Evolutionary conservation across 441 rosid species (phyloP).

Genomic region (Biscutella auriculata): DNA sequence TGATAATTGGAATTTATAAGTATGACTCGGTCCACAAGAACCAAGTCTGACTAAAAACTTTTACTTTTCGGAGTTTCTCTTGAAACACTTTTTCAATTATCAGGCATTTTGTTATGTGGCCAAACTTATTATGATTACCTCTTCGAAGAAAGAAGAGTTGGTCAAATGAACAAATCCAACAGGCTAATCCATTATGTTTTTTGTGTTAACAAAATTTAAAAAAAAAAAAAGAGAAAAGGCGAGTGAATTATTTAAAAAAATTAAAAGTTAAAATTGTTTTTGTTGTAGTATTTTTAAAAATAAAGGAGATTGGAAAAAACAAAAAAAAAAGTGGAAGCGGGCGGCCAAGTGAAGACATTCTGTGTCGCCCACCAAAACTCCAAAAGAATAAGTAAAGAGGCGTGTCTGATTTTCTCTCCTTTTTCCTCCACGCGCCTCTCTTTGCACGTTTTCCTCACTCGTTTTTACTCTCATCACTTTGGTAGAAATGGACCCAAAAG

Average conservation of each 20-base stretch:
- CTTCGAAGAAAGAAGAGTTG: conserved; percentile 5
- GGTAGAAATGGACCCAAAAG: too few species aligned
- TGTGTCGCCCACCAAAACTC: conserved; percentile 21
- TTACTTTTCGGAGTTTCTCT: too few species aligned
- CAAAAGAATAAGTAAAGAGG: conserved; percentile 13
- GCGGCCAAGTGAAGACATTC: conserved; percentile 24
- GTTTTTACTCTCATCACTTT: not conserved
- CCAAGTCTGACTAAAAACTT: too few species aligned
- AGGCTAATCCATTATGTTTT: not conserved
- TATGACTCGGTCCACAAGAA: too few species aligned
- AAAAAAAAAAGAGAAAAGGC: not conserved
- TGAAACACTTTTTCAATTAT: too few species aligned
- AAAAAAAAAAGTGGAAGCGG: conserved; percentile 10
- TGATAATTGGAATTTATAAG: too few species aligned
- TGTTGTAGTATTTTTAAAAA: too few species aligned
- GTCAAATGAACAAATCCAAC: conserved; percentile 8
- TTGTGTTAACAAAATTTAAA: not conserved
- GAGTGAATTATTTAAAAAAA: not conserved
- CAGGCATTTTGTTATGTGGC: too few species aligned
- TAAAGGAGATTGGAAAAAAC: not conserved
- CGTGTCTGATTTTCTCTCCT: conserved; percentile 16
- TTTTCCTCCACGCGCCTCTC: conserved; percentile 2
- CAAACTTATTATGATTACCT: too few species aligned
- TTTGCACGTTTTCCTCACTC: not conserved
- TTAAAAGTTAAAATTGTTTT: not conserved